Base-by-base conservation (phyloP, 202 grass and related monocot species). In the Carex arenaria region DNA sequence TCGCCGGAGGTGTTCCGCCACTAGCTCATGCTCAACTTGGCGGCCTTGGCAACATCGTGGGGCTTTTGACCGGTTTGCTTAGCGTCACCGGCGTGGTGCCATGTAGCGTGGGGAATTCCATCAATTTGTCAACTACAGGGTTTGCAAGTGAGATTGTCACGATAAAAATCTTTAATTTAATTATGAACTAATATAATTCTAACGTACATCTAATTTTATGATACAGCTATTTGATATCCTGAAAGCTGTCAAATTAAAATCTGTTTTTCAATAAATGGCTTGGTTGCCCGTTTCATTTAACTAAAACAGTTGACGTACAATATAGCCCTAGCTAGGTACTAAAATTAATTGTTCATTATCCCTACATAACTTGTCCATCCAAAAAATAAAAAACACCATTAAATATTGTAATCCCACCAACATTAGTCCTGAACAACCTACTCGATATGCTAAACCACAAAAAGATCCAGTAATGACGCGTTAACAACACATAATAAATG, bases 71-170 rank as follows among this genome's bases (percentile, higher is more conserved):
- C 62, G 68, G 79, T 51, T 20, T 43, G 61, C 67, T 91, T 1
- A 32, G 80, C 14, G 0, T 87, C 82, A 45, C 57, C 12, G 92
- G 89, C 23, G 0, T 52, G 0, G 92, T 94, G 61, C 89, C 89
- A 2, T 94, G 92, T 82, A 77, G 78, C 82, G 3, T 47, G 1
- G 87, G 85, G 18, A 60, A 8, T 32, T 84, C 65, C 84, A 83
- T 85, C 69, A 83, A 81, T 72, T 11, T 7, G 2, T 72, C 72
- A 0, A 45, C 12, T 17, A 20, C 75, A 63, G 15, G 0, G 14
- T 94, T 94, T 86, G 73, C 92, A 2, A 87, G 92, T 94, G 84
- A 89, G 82, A 65, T 74, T 26, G 0, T 59, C 8, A 40, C 0
- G 1, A 52, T 42, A 45, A 5, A 70, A 11, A 19, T 59, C 0